phyloP scores from a whole-genome alignment of 1,139 yeast genomes.

The Diutina sp. region DNA sequence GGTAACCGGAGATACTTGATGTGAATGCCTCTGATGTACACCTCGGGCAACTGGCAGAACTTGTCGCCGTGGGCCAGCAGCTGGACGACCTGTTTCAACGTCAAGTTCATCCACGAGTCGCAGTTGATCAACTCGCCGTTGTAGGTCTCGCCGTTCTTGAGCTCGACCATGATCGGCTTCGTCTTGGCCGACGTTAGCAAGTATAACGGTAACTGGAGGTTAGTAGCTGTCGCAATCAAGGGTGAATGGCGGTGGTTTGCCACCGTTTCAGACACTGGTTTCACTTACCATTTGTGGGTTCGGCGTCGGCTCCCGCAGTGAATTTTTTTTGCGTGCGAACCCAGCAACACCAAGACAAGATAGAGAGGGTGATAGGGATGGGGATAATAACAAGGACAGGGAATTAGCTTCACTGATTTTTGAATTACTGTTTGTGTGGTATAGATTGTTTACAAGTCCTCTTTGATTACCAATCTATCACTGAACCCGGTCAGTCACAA shows the following conservation, averaged over 20 bases:
- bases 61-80: slow-evolving; percentile 57
- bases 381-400: no score
- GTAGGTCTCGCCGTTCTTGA: slow-evolving; percentile 86
- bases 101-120: slow-evolving; percentile 88
- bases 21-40: slow-evolving; percentile 79
- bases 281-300: background rate
- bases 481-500: no score
- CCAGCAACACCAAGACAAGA: background rate
- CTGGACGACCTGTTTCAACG: slow-evolving; percentile 67
- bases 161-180: slow-evolving; percentile 76
- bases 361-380: background rate
- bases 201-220: slow-evolving; percentile 2
- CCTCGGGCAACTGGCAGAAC: slow-evolving; percentile 59
- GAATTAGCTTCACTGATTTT: no score
- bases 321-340: background rate
- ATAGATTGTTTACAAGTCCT: no score
- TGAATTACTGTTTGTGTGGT: no score
- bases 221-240: background rate
- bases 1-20: slow-evolving; percentile 36
- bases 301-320: background rate
- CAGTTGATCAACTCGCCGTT: slow-evolving; percentile 79
- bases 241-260: no score
- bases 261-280: background rate
- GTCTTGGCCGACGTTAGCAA: slow-evolving; percentile 1
- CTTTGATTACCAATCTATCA: no score